Conservation (phyloP, 352 stramenopile genomes). For the Phytophthora hibernalis region DNA sequence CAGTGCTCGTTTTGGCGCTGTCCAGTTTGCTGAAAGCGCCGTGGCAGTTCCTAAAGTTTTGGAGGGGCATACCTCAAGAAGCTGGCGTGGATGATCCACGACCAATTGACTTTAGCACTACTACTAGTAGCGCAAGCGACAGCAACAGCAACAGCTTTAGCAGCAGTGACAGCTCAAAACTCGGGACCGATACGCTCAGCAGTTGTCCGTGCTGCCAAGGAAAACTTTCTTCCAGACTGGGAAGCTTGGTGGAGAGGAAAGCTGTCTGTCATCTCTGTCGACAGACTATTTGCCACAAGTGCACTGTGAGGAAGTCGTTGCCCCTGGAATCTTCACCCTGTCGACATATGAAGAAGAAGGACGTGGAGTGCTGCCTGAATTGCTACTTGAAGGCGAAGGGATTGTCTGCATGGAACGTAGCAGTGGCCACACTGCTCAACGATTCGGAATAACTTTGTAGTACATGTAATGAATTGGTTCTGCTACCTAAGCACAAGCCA, state of each 20-base stretch:
- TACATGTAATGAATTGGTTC: neutral
- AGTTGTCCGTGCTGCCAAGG: constrained; percentile 42
- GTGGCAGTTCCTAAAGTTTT: constrained; percentile 27
- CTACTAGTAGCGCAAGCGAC: constrained; percentile 23
- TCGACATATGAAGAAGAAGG: constrained; percentile 35
- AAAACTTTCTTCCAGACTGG: constrained; percentile 28
- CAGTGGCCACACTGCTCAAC: constrained; percentile 29
- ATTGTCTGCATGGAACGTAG: constrained; percentile 32
- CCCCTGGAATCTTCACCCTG: constrained; percentile 36
- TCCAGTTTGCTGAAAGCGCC: constrained; percentile 39
- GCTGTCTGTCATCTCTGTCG: constrained; percentile 30
- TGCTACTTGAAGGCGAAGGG: constrained; percentile 42
- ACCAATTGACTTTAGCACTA: constrained; percentile 26
- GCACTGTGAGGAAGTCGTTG: constrained; percentile 48
- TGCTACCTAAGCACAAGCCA: too few species aligned
- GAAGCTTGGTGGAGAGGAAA: constrained; percentile 28
- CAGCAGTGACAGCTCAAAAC: constrained; percentile 17
- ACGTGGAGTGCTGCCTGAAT: constrained; percentile 42
- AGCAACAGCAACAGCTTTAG: constrained; percentile 22
- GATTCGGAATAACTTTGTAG: constrained; percentile 7
- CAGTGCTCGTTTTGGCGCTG: constrained; percentile 27
- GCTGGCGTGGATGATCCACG: constrained; percentile 49
- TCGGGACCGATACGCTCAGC: constrained; percentile 1
- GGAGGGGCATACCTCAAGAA: constrained; percentile 58
- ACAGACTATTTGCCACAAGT: constrained; percentile 44